Conservation (phyloP, 805 yeast genomes). For the Candida chilensis region DNA sequence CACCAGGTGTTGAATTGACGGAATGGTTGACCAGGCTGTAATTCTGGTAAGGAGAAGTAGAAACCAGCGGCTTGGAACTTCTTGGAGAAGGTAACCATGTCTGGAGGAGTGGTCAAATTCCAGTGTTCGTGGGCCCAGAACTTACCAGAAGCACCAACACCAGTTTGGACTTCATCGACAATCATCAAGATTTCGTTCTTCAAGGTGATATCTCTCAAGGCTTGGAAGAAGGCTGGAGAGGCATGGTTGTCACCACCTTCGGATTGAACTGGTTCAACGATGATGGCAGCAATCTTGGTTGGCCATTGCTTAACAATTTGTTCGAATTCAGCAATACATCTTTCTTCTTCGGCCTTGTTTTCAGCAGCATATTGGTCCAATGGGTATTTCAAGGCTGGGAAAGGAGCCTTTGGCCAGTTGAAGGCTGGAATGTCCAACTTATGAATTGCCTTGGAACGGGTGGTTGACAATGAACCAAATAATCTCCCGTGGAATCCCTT, state of each 20-base stretch:
- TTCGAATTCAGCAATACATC: conserved; percentile 37
- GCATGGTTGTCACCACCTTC: conserved; percentile 78
- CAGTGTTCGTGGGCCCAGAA: conserved; percentile 72
- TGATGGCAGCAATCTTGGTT: conserved; percentile 39
- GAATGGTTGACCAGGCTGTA: conserved; percentile 53
- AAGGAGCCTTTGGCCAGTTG: conserved; percentile 47
- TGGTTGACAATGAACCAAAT: conserved; percentile 46
- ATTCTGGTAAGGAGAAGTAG: conserved; percentile 47
- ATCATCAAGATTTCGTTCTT: conserved; percentile 52
- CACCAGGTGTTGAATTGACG: conserved; percentile 77
- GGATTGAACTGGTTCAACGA: conserved; percentile 57
- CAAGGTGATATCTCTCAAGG: conserved; percentile 48
- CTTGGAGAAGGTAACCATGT: conserved; percentile 63
- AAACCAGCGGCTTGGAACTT: conserved; percentile 71
- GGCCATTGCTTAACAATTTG: conserved; percentile 25
- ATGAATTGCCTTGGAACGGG: conserved; percentile 48
- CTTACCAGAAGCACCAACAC: conserved; percentile 66
- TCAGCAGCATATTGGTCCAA: conserved; percentile 22
- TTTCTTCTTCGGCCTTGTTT: conserved; percentile 36
- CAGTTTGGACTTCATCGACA: conserved; percentile 69
- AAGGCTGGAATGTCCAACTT: conserved; percentile 54
- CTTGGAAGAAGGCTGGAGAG: conserved; percentile 50
- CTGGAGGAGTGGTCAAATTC: conserved; percentile 52
- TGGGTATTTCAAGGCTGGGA: conserved; percentile 31
- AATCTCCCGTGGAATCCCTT: conserved; percentile 50